phyloP scores from a whole-genome alignment of 2,329 filamentous ascomycete species.

The Exophiala calicioides region DNA sequence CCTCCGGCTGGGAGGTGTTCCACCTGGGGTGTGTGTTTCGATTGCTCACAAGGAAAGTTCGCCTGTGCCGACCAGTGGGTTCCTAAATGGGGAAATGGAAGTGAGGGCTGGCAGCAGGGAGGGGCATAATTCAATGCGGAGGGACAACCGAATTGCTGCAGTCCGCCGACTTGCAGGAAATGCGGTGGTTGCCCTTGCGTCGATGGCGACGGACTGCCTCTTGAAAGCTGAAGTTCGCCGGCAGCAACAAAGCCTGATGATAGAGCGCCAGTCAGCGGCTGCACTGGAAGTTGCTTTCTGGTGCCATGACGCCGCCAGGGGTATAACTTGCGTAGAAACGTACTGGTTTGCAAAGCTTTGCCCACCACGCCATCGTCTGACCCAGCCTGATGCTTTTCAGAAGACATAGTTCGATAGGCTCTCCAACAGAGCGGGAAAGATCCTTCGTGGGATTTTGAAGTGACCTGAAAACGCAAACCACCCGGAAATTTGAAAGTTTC shows the following conservation, averaged over 20 bases:
- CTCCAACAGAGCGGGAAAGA: background rate
- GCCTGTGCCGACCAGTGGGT: constrained; percentile 2
- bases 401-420: constrained; percentile 8
- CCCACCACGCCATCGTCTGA: background rate
- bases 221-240: background rate
- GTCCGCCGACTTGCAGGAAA: constrained; percentile 5
- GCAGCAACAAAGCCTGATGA: constrained; percentile 4
- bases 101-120: background rate
- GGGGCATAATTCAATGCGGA: background rate
- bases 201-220: background rate
- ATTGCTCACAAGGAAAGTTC: constrained; percentile 6
- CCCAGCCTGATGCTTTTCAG: constrained; percentile 8
- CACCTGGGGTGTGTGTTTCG: background rate
- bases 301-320: background rate
- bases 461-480: background rate
- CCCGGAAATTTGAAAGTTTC: background rate
- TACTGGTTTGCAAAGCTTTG: too few relatives aligned
- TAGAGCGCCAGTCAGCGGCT: constrained; percentile 7
- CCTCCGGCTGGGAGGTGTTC: constrained; percentile 1
- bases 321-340: constrained; percentile 1
- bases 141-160: constrained; percentile 7
- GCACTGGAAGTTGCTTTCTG: background rate
- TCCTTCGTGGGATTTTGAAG: background rate
- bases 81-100: background rate
- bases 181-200: background rate